Evolutionary conservation across 2,329 filamentous ascomycete genomes (phyloP).

Genomic region (Fusarium clavum): DNA sequence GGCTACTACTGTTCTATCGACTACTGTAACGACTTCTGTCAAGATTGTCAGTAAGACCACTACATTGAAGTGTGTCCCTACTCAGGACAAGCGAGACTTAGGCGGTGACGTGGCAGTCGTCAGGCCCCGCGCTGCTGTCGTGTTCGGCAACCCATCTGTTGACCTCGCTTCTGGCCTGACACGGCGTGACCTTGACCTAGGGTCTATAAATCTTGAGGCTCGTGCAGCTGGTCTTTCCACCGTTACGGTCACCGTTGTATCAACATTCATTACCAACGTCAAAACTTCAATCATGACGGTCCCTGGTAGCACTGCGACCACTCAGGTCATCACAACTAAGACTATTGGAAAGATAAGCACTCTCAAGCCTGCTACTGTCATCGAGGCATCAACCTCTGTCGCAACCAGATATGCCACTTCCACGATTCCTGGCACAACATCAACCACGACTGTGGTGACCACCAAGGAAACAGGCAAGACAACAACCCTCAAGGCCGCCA

Average conservation of each 20-base stretch:
- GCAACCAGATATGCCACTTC: constrained; percentile 22
- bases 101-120: not conserved
- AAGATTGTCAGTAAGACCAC: constrained; percentile 37
- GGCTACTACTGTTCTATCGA: constrained; percentile 38
- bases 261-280: constrained; percentile 31
- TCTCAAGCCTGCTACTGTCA: constrained; percentile 27
- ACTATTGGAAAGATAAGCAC: constrained; percentile 21
- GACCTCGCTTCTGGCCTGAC: constrained; percentile 18
- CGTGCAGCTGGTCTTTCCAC: constrained; percentile 21
- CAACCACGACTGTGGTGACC: constrained; percentile 26
- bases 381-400: constrained; percentile 19
- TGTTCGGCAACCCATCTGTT: constrained; percentile 27
- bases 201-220: constrained; percentile 14
- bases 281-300: constrained; percentile 30
- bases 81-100: constrained; percentile 28
- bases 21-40: constrained; percentile 38
- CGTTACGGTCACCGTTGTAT: constrained; percentile 23
- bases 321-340: constrained; percentile 26
- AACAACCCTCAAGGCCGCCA: constrained; percentile 37
- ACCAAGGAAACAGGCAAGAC: constrained; percentile 40
- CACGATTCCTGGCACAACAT: constrained; percentile 26
- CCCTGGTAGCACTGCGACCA: constrained; percentile 29
- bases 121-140: constrained; percentile 15
- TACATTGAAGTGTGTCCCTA: constrained; percentile 38
- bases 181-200: constrained; percentile 25